These are phyloP conservation scores for Geosmithia putterillii DNA, from an alignment of 2,329 filamentous ascomycete genomes.

Conservation along the genomic window DNA sequence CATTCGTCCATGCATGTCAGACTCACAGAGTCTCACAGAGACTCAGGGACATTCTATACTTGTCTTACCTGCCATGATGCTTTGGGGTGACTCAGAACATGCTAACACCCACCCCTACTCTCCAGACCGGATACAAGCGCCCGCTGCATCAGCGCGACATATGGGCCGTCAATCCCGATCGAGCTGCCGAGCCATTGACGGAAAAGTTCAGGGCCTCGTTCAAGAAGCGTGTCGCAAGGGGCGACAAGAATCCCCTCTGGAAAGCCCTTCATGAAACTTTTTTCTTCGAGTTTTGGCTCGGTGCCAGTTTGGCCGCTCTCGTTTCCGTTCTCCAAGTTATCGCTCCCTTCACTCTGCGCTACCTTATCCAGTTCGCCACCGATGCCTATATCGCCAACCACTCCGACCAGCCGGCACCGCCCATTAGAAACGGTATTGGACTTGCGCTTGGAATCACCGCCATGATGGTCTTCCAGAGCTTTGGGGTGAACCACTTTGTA, in stretches of 20 bases:
- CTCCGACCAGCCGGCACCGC: conserved; percentile 40
- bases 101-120: not conserved
- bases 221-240: conserved; percentile 50
- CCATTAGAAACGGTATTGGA: conserved; percentile 66
- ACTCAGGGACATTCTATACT: not conserved
- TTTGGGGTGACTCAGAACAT: not conserved
- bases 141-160: conserved; percentile 75
- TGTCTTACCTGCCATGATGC: not conserved
- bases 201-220: conserved; percentile 56
- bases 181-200: conserved; percentile 60
- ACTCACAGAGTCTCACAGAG: not conserved
- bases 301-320: conserved; percentile 63
- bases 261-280: conserved; percentile 82
- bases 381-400: conserved; percentile 60
- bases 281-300: conserved; percentile 71
- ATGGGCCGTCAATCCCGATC: conserved; percentile 75
- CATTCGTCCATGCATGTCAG: too few species aligned
- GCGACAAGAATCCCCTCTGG: conserved; percentile 61
- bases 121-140: conserved; percentile 70
- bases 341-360: conserved; percentile 74
- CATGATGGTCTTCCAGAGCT: conserved; percentile 75
- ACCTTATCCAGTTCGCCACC: conserved; percentile 73
- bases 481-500: conserved; percentile 82
- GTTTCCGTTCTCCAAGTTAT: conserved; percentile 70
- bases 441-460: conserved; percentile 71